These are phyloP conservation scores for Brassica rapa DNA, from an alignment of 345 rosid species.

Conservation along the genomic window DNA sequence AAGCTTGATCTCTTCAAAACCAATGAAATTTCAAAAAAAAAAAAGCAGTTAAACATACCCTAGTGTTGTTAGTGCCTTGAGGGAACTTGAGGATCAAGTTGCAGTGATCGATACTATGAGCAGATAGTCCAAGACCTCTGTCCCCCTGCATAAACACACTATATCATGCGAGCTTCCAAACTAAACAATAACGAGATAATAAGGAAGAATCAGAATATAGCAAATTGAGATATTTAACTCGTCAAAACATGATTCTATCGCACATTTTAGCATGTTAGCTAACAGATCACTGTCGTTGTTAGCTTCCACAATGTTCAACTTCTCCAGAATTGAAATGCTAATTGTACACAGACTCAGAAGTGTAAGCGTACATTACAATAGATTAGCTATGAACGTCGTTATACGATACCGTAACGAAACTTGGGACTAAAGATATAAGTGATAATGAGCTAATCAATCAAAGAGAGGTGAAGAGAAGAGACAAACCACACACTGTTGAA, in stretches of 20 bases:
- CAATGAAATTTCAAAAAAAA: not conserved
- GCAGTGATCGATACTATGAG: constrained; percentile 72
- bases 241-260: too few relatives aligned
- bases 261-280: too few relatives aligned
- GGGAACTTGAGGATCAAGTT: constrained; percentile 85
- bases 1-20: not conserved
- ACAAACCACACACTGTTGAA: constrained; percentile 92
- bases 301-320: too few relatives aligned
- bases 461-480: not conserved
- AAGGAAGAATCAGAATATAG: too few relatives aligned
- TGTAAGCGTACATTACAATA: too few relatives aligned
- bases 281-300: not conserved
- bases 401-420: too few relatives aligned
- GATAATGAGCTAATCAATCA: not conserved
- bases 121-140: constrained; percentile 89
- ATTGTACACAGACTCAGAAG: too few relatives aligned
- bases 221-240: too few relatives aligned
- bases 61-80: constrained; percentile 88
- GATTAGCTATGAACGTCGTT: too few relatives aligned
- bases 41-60: constrained; percentile 54
- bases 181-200: not conserved
- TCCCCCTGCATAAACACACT: constrained; percentile 54
- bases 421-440: too few relatives aligned
- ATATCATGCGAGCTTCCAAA: not conserved
- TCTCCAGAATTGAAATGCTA: too few relatives aligned